Conservation (phyloP, 208 protist species). For the Novymonas esmeraldas region DNA sequence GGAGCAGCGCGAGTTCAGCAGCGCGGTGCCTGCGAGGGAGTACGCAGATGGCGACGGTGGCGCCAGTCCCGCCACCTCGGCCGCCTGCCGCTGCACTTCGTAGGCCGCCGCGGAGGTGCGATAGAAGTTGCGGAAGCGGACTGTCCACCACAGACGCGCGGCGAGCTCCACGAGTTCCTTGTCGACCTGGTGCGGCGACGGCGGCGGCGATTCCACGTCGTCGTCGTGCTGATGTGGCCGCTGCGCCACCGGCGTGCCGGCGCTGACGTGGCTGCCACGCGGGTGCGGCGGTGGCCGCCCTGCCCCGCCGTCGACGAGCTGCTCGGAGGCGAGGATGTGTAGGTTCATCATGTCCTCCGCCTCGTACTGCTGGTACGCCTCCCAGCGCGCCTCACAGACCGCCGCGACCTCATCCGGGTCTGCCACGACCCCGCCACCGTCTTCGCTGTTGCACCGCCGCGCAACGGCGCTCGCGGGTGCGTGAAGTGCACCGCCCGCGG, state of each 20-base stretch:
- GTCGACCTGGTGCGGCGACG: conserved; percentile 16
- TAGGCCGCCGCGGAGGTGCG: conserved; percentile 22
- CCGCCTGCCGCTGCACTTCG: conserved; percentile 35
- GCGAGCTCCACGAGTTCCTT: conserved; percentile 28
- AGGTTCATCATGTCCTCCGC: conserved; percentile 30
- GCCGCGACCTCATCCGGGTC: conserved; percentile 14
- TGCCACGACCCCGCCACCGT: conserved; percentile 2
- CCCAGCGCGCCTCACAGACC: conserved; percentile 29
- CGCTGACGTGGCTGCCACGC: neutral
- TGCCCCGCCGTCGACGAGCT: neutral
- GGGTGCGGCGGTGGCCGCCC: neutral
- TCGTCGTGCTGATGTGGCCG: too few relatives aligned
- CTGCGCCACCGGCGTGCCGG: neutral
- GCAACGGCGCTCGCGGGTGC: too few relatives aligned
- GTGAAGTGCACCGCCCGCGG: neutral
- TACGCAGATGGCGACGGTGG: conserved; percentile 7
- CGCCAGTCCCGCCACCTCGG: conserved; percentile 18
- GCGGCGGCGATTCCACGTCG: neutral
- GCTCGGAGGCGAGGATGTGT: conserved; percentile 29
- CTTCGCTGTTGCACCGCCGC: conserved; percentile 2
- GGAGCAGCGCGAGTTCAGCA: conserved; percentile 11
- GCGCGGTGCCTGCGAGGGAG: neutral
- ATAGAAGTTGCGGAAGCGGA: conserved; percentile 33
- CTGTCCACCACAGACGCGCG: conserved; percentile 38
- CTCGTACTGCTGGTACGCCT: conserved; percentile 37